Conservation (phyloP, 768 basidiomycete genomes). For the Termitomyces sp. region DNA sequence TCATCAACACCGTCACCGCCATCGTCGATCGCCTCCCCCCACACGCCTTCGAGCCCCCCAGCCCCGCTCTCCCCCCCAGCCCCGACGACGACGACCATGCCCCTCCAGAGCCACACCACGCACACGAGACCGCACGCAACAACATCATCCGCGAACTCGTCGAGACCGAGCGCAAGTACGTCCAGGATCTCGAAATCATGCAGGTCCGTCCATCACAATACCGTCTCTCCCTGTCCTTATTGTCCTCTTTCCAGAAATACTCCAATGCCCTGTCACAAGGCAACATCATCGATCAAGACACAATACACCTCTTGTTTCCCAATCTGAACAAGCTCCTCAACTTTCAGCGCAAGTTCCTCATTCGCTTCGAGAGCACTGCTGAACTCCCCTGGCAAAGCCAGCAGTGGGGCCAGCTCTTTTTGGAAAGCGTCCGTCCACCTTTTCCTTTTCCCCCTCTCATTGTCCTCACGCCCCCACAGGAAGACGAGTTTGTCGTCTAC, state of each 20-base stretch:
- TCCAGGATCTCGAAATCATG: slow-evolving; percentile 93
- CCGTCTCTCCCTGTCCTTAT: slow-evolving; percentile 12
- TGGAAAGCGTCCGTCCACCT: slow-evolving; percentile 66
- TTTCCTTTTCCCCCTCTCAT: slow-evolving; percentile 37
- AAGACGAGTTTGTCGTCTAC: slow-evolving; percentile 93
- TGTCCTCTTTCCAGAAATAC: slow-evolving; percentile 61
- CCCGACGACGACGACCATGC: too few species aligned
- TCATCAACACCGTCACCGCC: slow-evolving; percentile 82
- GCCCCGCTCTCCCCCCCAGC: slow-evolving; percentile 57
- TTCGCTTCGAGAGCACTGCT: slow-evolving; percentile 80
- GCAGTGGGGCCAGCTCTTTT: slow-evolving; percentile 82
- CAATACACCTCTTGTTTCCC: slow-evolving; percentile 92
- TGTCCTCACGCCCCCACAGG: slow-evolving; percentile 48
- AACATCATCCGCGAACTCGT: slow-evolving; percentile 86
- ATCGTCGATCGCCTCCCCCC: slow-evolving; percentile 73
- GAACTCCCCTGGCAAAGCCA: slow-evolving; percentile 81
- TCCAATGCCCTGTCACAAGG: slow-evolving; percentile 75
- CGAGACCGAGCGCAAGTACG: slow-evolving; percentile 94
- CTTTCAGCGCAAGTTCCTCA: slow-evolving; percentile 92
- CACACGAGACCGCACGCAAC: slow-evolving; percentile 62
- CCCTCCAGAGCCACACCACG: slow-evolving; percentile 39
- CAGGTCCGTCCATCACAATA: slow-evolving; percentile 52
- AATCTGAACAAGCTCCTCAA: slow-evolving; percentile 93
- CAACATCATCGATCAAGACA: slow-evolving; percentile 88
- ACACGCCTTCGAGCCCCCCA: slow-evolving; percentile 51